phyloP scores from a whole-genome alignment of 192 early-diverging fungal species.

The Umbelopsis sp. region DNA sequence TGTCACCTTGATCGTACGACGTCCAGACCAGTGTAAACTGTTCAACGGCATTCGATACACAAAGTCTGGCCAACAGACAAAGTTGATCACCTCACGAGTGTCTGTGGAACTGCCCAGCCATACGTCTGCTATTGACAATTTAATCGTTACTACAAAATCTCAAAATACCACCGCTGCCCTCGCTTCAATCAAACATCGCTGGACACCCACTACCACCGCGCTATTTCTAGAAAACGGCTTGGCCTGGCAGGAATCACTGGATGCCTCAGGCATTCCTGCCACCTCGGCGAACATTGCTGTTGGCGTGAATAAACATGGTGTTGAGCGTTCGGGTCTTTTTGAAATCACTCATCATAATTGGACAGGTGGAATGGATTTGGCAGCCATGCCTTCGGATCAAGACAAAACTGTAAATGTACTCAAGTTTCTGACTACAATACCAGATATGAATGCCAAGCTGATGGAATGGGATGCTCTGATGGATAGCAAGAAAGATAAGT shows the following conservation, averaged over 20 bases:
- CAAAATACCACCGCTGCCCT: slow-evolving; percentile 55
- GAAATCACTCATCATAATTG: slow-evolving; percentile 27
- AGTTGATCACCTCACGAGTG: not conserved
- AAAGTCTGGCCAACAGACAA: not conserved
- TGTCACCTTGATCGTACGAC: slow-evolving; percentile 59
- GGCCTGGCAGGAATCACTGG: slow-evolving; percentile 54
- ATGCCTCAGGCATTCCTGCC: slow-evolving; percentile 14
- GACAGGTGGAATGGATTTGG: slow-evolving; percentile 2
- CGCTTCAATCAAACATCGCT: slow-evolving; percentile 39
- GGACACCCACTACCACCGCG: slow-evolving; percentile 45
- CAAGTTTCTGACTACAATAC: slow-evolving; percentile 8
- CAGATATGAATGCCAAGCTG: slow-evolving; percentile 27
- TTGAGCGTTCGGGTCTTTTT: slow-evolving; percentile 24
- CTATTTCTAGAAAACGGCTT: slow-evolving; percentile 69
- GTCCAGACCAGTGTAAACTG: slow-evolving; percentile 22
- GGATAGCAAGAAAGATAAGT: slow-evolving; percentile 52
- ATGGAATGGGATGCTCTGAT: slow-evolving; percentile 48
- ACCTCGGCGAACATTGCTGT: slow-evolving; percentile 14
- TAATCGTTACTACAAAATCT: slow-evolving; percentile 66
- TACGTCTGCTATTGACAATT: slow-evolving; percentile 38
- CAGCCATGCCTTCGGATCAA: not conserved
- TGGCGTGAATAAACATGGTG: slow-evolving; percentile 32
- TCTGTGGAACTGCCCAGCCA: not conserved
- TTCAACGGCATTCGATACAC: not conserved
- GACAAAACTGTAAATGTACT: not conserved